Base-by-base conservation (phyloP, 106 monocot genomes). In the Dactylorhiza incarnata region DNA sequence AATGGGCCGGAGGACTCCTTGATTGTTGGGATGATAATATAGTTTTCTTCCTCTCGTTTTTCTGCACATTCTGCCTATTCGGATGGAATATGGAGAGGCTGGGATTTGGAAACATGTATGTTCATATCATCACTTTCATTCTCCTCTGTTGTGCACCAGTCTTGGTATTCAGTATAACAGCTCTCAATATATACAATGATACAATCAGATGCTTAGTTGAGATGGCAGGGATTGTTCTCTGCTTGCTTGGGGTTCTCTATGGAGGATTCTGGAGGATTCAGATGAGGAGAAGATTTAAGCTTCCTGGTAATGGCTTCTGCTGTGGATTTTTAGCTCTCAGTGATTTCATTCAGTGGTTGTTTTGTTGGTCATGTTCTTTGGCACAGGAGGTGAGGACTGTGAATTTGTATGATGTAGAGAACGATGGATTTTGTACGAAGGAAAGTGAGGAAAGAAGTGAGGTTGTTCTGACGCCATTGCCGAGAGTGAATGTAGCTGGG, bases 41-140 rank as follows among this genome's bases (percentile, higher is more conserved):
- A 4, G 82, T 84, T 20, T 70, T 49, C 65, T 85, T 17, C 74
- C 82, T 80, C 48, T 88, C 91, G 13, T 75, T 88, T 9, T 86
- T 86, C 65, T 91, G 91, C 85, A 83, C 85, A 19, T 82, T 81
- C 73, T 88, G 85, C 17, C 84, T 91, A 7, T 88, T 91, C 50
- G 91, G 91, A 12, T 88, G 91, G 91, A 91, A 91, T 75, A 88
- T 88, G 91, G 88, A 91, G 76, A 80, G 88, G 49, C 81, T 91
- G 11, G 88, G 91, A 7, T 78, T 91, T n/a, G 91, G 91, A 0
- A 91, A 91, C 79, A 91, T 87, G 91, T 91, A 88, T 72, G 88
- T 91, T 1, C 91, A 91, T 58, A 83, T 88, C 19, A 79, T 74
- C 61, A 91, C 91, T 0, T 88, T 91, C 73, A 16, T 84, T 7